A percentile compares a stretch with the other conserved stretches of the same genome.
These are phyloP conservation scores for Penicillium sp. DNA, from an alignment of 2,329 filamentous ascomycete genomes.

Conservation along the genomic window DNA sequence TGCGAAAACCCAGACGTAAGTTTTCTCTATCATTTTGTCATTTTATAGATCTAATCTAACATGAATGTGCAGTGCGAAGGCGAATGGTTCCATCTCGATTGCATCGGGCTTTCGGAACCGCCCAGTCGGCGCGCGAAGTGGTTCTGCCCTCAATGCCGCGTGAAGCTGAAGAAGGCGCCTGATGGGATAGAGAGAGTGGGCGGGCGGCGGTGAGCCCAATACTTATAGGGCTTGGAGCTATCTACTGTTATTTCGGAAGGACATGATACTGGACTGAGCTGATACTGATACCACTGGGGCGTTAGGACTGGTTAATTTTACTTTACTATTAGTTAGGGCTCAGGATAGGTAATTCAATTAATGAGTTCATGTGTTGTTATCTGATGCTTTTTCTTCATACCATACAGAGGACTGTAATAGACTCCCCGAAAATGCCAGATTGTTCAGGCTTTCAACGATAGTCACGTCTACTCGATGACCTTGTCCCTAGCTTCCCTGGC, in stretches of 20 bases:
- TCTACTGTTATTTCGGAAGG: conserved; percentile 9
- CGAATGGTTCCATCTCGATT: conserved; percentile 65
- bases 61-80: conserved; percentile 52
- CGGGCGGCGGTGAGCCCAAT: conserved; percentile 24
- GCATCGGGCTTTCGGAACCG: conserved; percentile 55
- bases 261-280: conserved; percentile 14
- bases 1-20: conserved; percentile 59
- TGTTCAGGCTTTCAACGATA: too few species aligned
- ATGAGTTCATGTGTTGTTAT: too few species aligned
- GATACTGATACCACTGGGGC: conserved; percentile 3
- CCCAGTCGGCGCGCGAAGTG: conserved; percentile 60
- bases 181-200: conserved; percentile 38
- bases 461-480: too few species aligned
- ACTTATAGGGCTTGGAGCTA: neutral
- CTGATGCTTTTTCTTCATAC: too few species aligned
- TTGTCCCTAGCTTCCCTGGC: too few species aligned
- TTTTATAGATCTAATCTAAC: neutral
- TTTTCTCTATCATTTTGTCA: conserved; percentile 15
- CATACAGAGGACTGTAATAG: too few species aligned
- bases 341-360: too few species aligned
- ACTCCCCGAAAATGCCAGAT: too few species aligned
- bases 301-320: conserved; percentile 1
- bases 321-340: neutral
- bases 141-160: conserved; percentile 62
- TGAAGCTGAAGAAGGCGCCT: conserved; percentile 43